A percentile compares a stretch with the other conserved stretches of the same genome.
These are phyloP conservation scores for Trypanosoma vivax DNA, from an alignment of 208 protist genomes.

Conservation along the genomic window DNA sequence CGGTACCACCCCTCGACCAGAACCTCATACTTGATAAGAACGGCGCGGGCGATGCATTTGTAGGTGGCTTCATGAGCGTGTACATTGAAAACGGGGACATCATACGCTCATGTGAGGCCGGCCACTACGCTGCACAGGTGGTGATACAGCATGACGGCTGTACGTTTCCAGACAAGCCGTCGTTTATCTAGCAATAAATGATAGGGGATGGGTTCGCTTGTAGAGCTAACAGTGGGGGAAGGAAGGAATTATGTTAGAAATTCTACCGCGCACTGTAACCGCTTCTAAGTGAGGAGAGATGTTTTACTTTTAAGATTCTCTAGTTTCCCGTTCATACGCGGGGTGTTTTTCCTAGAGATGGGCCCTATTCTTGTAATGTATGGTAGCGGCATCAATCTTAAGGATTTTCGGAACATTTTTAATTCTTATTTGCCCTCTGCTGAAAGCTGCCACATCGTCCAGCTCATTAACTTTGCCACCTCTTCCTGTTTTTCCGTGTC, in stretches of 20 bases:
- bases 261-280: no score
- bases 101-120: slow-evolving; percentile 81
- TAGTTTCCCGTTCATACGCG: no score
- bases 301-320: no score
- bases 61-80: slow-evolving; percentile 95
- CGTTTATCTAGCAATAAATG: slow-evolving; percentile 22
- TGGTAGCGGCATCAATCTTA: no score
- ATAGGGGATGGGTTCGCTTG: background rate
- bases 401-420: no score
- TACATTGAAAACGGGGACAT: slow-evolving; percentile 56
- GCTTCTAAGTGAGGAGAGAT: no score
- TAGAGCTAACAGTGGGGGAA: background rate
- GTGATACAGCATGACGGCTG: slow-evolving; percentile 94
- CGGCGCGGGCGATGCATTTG: slow-evolving; percentile 97
- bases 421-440: no score
- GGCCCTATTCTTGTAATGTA: no score
- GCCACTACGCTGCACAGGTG: slow-evolving; percentile 82
- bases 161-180: slow-evolving; percentile 84
- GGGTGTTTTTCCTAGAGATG: no score
- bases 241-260: background rate
- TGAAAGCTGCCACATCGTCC: no score
- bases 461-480: no score
- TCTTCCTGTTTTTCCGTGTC: no score
- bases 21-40: slow-evolving; percentile 97
- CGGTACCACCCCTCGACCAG: slow-evolving; percentile 54